phyloP scores from a whole-genome alignment of 352 stramenopile species.

The Phytopythium aichiense region DNA sequence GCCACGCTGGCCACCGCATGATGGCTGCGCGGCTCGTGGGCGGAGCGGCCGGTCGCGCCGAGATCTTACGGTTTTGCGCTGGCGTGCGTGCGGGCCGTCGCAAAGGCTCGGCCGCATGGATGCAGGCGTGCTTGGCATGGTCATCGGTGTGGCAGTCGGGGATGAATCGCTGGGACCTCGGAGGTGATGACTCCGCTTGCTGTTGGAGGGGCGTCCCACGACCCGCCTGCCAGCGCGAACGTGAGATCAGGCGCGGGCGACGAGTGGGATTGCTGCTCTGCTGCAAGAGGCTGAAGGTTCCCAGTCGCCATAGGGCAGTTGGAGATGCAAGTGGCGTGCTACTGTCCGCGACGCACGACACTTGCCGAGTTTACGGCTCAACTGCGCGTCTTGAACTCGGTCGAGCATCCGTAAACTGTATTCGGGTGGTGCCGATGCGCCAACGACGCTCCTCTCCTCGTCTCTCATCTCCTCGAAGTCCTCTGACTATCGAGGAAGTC shows the following conservation, averaged over 20 bases:
- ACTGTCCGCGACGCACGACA: neutral
- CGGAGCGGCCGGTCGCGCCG: neutral
- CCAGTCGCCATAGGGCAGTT: neutral
- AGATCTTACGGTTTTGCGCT: neutral
- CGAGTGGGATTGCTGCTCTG: neutral
- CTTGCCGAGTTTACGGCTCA: neutral
- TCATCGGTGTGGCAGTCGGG: too few species aligned
- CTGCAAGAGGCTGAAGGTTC: neutral
- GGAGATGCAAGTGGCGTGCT: neutral
- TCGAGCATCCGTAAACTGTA: neutral
- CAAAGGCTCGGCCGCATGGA: too few species aligned
- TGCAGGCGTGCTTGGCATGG: too few species aligned
- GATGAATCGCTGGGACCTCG: too few species aligned
- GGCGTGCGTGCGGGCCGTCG: neutral
- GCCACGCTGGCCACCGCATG: neutral
- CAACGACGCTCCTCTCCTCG: neutral
- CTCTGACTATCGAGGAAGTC: neutral
- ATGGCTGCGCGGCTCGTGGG: neutral
- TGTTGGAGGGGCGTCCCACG: too few species aligned
- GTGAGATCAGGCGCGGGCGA: too few species aligned
- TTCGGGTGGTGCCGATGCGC: neutral
- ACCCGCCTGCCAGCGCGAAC: too few species aligned
- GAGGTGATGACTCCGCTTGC: too few species aligned
- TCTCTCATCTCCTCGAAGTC: too few species aligned
- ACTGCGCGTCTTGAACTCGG: neutral